Evolutionary conservation across 2,329 filamentous ascomycete species (phyloP).

Genomic region (Domatiomyces globalis): DNA sequence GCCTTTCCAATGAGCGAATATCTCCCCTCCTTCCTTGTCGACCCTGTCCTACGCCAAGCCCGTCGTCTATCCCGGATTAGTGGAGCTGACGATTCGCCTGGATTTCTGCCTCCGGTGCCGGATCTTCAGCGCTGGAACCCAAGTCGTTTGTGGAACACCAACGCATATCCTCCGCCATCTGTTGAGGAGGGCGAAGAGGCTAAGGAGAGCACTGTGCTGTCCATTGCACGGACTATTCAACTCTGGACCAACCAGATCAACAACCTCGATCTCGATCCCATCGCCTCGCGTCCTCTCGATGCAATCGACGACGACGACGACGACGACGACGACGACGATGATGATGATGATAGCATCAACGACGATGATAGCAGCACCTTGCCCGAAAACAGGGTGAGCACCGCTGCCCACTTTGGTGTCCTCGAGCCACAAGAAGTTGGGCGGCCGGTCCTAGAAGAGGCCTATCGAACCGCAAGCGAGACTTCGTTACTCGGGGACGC

Average conservation of each 20-base stretch:
- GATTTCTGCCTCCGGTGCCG: conserved; percentile 16
- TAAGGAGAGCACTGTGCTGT: conserved; percentile 15
- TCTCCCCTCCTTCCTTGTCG: conserved; percentile 30
- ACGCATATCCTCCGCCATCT: conserved; percentile 11
- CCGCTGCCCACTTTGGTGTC: not conserved
- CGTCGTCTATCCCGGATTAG: conserved; percentile 26
- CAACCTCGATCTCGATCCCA: conserved; percentile 12
- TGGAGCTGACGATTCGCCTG: conserved; percentile 15
- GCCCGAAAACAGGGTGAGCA: not conserved
- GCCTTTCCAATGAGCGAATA: conserved; percentile 30
- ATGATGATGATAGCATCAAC: not conserved
- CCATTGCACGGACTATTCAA: conserved; percentile 16
- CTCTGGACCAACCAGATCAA: conserved; percentile 18
- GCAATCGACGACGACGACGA: conserved; percentile 10
- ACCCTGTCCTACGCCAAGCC: conserved; percentile 31
- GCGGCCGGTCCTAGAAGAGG: not conserved
- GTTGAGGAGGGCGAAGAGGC: conserved; percentile 10
- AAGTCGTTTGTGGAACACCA: conserved; percentile 14
- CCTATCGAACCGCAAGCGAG: not conserved
- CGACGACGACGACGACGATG: conserved; percentile 2
- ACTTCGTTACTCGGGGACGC: conserved; percentile 5
- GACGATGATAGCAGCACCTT: not conserved
- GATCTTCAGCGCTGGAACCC: conserved; percentile 17
- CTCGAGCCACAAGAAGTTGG: not conserved
- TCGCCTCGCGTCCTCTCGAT: conserved; percentile 17